Evolutionary conservation across 2,329 filamentous ascomycete species (phyloP).

Genomic region (Thermothelomyces thermophilus): DNA sequence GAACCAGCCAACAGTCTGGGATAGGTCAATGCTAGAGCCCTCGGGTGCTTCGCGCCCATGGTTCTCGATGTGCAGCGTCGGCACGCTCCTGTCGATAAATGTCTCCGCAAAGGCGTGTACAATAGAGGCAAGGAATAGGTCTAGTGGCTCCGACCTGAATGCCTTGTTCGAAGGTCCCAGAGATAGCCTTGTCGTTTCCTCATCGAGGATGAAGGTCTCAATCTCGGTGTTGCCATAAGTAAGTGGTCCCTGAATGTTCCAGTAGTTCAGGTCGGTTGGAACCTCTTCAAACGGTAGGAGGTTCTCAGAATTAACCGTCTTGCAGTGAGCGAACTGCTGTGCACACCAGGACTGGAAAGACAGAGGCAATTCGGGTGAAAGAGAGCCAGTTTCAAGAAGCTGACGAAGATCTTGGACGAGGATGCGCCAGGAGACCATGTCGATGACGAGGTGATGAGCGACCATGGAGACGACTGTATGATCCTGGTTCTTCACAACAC

Average conservation of each 20-base stretch:
- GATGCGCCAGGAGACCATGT: slow-evolving; percentile 24
- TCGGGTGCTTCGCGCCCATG: slow-evolving; percentile 20
- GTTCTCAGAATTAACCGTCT: background rate
- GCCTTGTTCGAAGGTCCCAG: slow-evolving; percentile 20
- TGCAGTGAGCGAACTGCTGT: slow-evolving; percentile 14
- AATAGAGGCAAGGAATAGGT: slow-evolving; percentile 21
- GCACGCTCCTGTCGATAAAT: slow-evolving; percentile 17
- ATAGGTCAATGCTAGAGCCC: slow-evolving; percentile 16
- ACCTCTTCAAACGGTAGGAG: slow-evolving; percentile 20
- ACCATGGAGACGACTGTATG: slow-evolving; percentile 16
- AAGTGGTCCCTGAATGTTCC: slow-evolving; percentile 12
- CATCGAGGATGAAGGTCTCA: slow-evolving; percentile 16
- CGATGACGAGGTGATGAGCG: slow-evolving; percentile 21
- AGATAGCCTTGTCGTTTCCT: slow-evolving; percentile 14
- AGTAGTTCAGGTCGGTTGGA: slow-evolving; percentile 16
- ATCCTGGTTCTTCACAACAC: slow-evolving; percentile 10
- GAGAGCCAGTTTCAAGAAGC: slow-evolving; percentile 15
- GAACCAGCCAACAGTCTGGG: slow-evolving; percentile 23
- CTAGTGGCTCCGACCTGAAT: slow-evolving; percentile 21
- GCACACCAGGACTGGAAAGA: slow-evolving; percentile 20
- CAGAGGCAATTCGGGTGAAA: slow-evolving; percentile 10
- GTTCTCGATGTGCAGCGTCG: slow-evolving; percentile 19
- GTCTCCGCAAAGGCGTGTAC: slow-evolving; percentile 18
- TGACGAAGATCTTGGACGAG: slow-evolving; percentile 20
- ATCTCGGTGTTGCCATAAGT: slow-evolving; percentile 19